These are phyloP conservation scores for Metarhizium humberi DNA, from an alignment of 2,329 filamentous ascomycete species.

Conservation along the genomic window DNA sequence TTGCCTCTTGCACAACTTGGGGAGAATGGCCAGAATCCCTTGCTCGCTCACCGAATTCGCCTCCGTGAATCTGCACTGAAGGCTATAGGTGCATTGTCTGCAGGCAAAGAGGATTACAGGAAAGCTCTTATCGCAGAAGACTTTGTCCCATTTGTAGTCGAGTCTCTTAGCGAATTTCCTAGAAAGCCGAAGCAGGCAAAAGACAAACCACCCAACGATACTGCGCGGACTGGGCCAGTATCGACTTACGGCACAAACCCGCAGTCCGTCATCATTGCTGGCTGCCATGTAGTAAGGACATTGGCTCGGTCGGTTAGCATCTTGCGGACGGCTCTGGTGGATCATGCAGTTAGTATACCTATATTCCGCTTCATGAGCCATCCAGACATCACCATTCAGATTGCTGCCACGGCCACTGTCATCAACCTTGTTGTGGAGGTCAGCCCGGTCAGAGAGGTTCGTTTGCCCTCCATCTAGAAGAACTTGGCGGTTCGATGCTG, in stretches of 20 bases:
- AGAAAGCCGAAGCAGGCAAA: conserved; percentile 36
- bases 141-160: conserved; percentile 71
- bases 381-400: conserved; percentile 67
- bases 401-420: conserved; percentile 75
- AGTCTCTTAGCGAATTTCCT: conserved; percentile 59
- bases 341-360: conserved; percentile 71
- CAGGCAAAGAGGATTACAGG: conserved; percentile 74
- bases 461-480: conserved; percentile 8
- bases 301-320: conserved; percentile 78
- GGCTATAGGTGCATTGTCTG: conserved; percentile 72
- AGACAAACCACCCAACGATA: conserved; percentile 26
- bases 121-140: conserved; percentile 76
- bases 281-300: conserved; percentile 72
- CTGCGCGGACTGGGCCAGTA: conserved; percentile 18
- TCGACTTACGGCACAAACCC: conserved; percentile 63
- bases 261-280: conserved; percentile 68
- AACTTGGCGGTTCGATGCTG: conserved; percentile 8
- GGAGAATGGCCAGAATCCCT: conserved; percentile 48
- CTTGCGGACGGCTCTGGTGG: conserved; percentile 76
- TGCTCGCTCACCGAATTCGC: conserved; percentile 59
- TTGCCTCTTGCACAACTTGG: conserved; percentile 43
- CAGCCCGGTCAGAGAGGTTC: conserved; percentile 80
- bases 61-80: conserved; percentile 68
- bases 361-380: conserved; percentile 68
- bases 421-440: conserved; percentile 83